Evolutionary conservation across 2,329 filamentous ascomycete species (phyloP), one percentile per base, ranked within the genome.

Genomic region (Uncinocarpus reesii): DNA sequence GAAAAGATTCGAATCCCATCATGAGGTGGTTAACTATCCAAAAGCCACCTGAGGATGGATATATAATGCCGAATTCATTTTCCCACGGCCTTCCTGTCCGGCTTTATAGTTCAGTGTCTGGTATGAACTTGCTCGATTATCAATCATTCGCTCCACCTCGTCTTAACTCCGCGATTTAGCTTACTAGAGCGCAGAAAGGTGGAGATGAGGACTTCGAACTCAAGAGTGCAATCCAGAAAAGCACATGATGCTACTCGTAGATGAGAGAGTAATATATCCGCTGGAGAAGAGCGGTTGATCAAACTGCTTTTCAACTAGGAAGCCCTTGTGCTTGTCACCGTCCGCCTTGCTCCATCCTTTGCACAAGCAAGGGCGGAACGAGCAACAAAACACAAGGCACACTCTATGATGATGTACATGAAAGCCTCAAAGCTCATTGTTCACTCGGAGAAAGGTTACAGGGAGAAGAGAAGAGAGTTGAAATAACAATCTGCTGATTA

Each of bases 401-500:
- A 16, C 16, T 35, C 32, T 35, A 35, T 15, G 26, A 24, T 43
- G 35, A 24, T 32, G 29, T 34, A 43, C 41, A 43, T 20, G 13
- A n/a, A 28, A 11, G 23, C 24, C 18, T 34, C 41, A 34, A 10
- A 8, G 18, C 4, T 10, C 15, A 32, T 4, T 24, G 4, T 28
- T 42, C 26, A 42, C 2, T 29, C 15, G 18, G 7, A 5, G 11
- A 43, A 28, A 28, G 28, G 32, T 28, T 35, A n/a, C 2, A 45
- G 15, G 32, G 24, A 28, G 24, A 36, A 15, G 18, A 8, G 15
- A 6, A 43, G 11, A 24, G 15, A 35, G 20, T 23, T 38, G 29
- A 47, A 34, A 31, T 47, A 47, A 15, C 45, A 47, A 47, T 47
- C 26, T 47, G 45, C 41, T 47, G 41, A 47, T 29, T 47, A 41